Conservation (phyloP, 306 rosid genomes). For the Acacia crassicarpa region DNA sequence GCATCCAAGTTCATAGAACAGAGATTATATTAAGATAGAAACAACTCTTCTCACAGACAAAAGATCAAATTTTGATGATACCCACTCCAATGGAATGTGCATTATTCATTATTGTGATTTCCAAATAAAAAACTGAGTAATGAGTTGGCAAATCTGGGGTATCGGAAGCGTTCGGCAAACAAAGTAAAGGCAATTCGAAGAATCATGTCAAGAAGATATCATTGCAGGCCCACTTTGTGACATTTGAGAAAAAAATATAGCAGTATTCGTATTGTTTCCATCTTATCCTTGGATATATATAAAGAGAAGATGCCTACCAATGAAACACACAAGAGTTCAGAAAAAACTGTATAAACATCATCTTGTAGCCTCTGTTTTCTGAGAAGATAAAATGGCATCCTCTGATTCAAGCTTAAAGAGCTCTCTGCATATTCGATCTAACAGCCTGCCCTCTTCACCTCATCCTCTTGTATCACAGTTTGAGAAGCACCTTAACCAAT, state of each 20-base stretch:
- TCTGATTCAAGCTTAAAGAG: slow-evolving; percentile 29
- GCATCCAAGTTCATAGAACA: neutral
- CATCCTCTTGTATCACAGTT: slow-evolving; percentile 42
- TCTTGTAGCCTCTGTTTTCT: slow-evolving; percentile 15
- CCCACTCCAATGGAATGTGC: neutral
- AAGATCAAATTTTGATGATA: neutral
- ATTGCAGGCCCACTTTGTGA: slow-evolving; percentile 11
- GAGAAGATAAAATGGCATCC: slow-evolving; percentile 29
- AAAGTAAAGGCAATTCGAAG: neutral
- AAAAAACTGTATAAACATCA: slow-evolving; percentile 15
- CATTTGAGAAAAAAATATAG: neutral
- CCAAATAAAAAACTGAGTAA: neutral
- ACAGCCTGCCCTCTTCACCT: slow-evolving; percentile 43
- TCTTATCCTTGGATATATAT: slow-evolving; percentile 30
- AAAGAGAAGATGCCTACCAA: slow-evolving; percentile 28
- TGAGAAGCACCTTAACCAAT: slow-evolving; percentile 30
- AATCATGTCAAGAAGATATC: slow-evolving; percentile 28
- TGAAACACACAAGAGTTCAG: slow-evolving; percentile 12
- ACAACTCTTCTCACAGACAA: neutral
- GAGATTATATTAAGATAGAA: neutral
- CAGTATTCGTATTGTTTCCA: slow-evolving; percentile 27
- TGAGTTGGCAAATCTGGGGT: neutral
- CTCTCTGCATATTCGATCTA: slow-evolving; percentile 38
- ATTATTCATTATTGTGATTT: neutral
- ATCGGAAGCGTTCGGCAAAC: neutral